phyloP scores from a whole-genome alignment of 179 eudicot genomes.

The Silene noctiflora region DNA sequence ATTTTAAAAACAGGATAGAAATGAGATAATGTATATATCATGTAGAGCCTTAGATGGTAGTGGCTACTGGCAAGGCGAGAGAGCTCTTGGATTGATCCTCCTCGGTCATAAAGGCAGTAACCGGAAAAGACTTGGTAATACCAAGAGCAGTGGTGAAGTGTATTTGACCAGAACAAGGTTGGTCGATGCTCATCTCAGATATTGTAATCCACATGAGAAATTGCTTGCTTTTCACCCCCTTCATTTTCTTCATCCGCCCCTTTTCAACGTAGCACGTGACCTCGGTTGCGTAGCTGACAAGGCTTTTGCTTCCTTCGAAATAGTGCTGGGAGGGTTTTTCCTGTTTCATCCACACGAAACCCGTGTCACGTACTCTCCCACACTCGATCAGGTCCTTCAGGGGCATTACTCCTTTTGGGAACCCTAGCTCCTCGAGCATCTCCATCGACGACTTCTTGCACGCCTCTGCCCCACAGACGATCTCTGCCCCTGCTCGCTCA shows the following conservation, averaged over 20 bases:
- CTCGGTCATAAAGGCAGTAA: constrained; percentile 58
- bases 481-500: constrained; percentile 62
- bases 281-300: constrained; percentile 60
- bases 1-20: too few species aligned
- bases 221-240: constrained; percentile 79
- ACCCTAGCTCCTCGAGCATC: constrained; percentile 64
- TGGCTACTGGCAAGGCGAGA: neutral
- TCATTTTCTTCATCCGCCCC: constrained; percentile 73
- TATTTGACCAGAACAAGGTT: constrained; percentile 38
- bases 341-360: constrained; percentile 92
- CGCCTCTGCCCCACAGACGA: constrained; percentile 61
- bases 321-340: constrained; percentile 67
- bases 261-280: constrained; percentile 75
- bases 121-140: constrained; percentile 64
- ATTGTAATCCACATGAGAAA: constrained; percentile 72
- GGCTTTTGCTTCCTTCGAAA: constrained; percentile 50
- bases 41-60: neutral
- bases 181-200: constrained; percentile 67
- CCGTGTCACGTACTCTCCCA: constrained; percentile 69
- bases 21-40: too few species aligned
- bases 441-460: constrained; percentile 55
- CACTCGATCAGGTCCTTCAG: constrained; percentile 70
- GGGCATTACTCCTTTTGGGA: constrained; percentile 79
- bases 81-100: constrained; percentile 44
- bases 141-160: constrained; percentile 66